Conservation (phyloP, 2,329 filamentous ascomycete genomes). For the Cladosporium halotolerans region DNA sequence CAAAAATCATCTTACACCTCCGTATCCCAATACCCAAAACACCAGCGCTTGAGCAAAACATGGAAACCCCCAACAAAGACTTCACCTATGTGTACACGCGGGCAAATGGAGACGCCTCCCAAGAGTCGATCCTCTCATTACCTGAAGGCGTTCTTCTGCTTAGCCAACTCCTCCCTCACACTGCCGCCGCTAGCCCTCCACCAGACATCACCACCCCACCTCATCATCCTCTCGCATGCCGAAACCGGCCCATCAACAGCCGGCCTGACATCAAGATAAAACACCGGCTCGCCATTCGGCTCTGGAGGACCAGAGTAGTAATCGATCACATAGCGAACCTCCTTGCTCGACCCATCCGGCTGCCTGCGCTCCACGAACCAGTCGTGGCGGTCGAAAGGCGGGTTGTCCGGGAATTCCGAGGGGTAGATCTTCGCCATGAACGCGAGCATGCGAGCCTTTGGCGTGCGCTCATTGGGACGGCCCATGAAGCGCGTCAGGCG, state of each 20-base stretch:
- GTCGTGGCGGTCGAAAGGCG: conserved; percentile 93
- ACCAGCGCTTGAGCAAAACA: neutral
- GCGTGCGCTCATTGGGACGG: conserved; percentile 79
- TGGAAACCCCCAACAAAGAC: neutral
- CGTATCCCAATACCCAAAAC: neutral
- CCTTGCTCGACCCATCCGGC: conserved; percentile 59
- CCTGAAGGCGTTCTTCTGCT: conserved; percentile 14
- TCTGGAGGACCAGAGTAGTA: conserved; percentile 85
- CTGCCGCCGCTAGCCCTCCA: conserved; percentile 76
- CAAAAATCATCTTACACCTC: neutral
- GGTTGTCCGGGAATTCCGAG: conserved; percentile 67
- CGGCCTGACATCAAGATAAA: conserved; percentile 89
- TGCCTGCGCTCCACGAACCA: conserved; percentile 81
- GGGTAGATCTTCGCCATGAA: conserved; percentile 75
- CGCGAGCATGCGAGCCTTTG: conserved; percentile 81
- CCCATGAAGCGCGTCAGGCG: conserved; percentile 83
- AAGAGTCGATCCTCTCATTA: neutral
- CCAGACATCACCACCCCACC: conserved; percentile 93
- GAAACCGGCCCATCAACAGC: conserved; percentile 75
- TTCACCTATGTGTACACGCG: too few species aligned
- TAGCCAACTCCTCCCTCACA: conserved; percentile 43
- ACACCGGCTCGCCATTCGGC: conserved; percentile 82
- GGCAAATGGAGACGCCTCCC: too few species aligned
- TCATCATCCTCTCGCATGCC: conserved; percentile 72
- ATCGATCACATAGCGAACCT: conserved; percentile 93